These are phyloP conservation scores for Colletotrichum aenigma DNA, from an alignment of 2,329 filamentous ascomycete genomes.

Conservation along the genomic window DNA sequence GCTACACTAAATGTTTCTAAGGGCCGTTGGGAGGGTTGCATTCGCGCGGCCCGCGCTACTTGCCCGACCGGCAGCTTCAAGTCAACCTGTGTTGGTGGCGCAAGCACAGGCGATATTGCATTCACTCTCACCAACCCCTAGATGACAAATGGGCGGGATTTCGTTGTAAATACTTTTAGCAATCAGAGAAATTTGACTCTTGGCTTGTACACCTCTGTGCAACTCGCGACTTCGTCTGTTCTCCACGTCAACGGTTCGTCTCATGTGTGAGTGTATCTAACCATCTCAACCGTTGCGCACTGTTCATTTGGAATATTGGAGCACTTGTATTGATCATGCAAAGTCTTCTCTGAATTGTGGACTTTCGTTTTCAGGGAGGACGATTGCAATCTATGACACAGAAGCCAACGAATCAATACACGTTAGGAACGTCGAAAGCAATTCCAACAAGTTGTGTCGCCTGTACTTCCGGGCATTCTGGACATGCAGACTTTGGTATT, in stretches of 20 bases:
- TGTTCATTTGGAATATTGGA: accelerated
- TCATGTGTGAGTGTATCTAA: background rate
- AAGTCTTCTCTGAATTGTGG: background rate
- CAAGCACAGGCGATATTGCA: slow-evolving; percentile 46
- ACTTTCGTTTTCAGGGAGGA: background rate
- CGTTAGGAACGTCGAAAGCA: background rate
- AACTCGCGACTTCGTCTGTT: background rate
- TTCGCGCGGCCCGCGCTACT: slow-evolving; percentile 53
- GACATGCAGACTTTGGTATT: background rate
- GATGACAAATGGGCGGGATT: background rate
- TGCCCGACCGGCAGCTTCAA: slow-evolving; percentile 54
- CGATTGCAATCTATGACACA: background rate
- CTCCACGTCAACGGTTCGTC: background rate
- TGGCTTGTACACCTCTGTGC: background rate
- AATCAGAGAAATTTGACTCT: background rate
- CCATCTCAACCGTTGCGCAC: background rate
- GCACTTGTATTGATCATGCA: accelerated
- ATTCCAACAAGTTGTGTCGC: background rate
- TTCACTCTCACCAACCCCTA: slow-evolving; percentile 36
- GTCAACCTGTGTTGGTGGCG: slow-evolving; percentile 51
- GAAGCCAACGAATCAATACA: background rate
- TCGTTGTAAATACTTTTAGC: background rate
- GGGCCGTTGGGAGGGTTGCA: slow-evolving; percentile 57
- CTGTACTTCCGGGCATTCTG: background rate
- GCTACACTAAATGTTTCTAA: slow-evolving; percentile 58